Conservation (phyloP, 331 rosid species). For the Stylosanthes scabra region DNA sequence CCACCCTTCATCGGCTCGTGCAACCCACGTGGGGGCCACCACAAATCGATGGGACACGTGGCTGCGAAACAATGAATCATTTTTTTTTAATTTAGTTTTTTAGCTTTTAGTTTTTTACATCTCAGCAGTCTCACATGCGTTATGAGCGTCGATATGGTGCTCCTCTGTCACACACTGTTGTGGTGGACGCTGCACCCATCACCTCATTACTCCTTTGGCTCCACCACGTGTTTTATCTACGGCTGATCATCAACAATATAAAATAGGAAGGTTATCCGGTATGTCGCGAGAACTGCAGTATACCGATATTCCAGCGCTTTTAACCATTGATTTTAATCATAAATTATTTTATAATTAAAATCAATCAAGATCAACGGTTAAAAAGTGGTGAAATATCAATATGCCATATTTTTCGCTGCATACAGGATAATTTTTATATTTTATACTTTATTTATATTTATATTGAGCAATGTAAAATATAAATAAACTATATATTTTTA, state of each 20-base stretch:
- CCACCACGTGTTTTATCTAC: constrained; percentile 33
- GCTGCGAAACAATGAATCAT: not conserved
- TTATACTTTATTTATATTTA: not conserved
- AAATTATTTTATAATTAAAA: no score
- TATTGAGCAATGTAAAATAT: no score
- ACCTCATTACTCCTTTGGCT: constrained; percentile 17
- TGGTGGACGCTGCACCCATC: constrained; percentile 41
- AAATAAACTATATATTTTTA: no score
- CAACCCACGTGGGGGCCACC: constrained; percentile 39
- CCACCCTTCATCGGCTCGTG: constrained; percentile 42
- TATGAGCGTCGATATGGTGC: constrained; percentile 23
- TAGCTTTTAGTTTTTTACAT: not conserved
- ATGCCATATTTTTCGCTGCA: no score
- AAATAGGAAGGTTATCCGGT: no score
- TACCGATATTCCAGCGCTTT: no score
- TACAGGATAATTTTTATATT: no score
- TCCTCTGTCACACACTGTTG: constrained; percentile 45
- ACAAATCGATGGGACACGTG: constrained; percentile 17
- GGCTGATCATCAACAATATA: constrained; percentile 10
- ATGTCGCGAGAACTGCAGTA: no score
- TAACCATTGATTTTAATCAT: no score
- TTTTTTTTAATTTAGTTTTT: not conserved
- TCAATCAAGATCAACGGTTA: no score
- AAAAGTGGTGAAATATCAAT: no score
- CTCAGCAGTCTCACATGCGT: not conserved